Percentiles rank a stretch among this genome's conserved stretches.
These are phyloP conservation scores for Sclerotinia trifoliorum DNA, from an alignment of 2,329 filamentous ascomycete species.

Conservation along the genomic window DNA sequence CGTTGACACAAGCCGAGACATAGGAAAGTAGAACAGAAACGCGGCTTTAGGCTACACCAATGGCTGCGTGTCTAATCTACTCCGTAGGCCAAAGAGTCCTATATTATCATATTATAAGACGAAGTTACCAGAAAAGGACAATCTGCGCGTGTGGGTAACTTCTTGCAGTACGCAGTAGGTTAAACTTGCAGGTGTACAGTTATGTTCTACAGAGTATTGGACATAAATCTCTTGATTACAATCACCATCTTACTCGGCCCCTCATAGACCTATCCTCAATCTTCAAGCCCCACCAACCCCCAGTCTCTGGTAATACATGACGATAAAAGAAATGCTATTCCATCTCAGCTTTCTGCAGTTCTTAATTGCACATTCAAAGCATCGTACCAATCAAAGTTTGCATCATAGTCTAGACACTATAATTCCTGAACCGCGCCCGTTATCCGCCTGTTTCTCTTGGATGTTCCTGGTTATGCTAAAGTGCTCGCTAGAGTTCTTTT, in stretches of 20 bases:
- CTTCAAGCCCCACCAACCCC: background rate
- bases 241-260: background rate
- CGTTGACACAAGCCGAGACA: background rate
- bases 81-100: background rate
- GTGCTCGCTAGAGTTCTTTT: background rate
- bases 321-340: background rate
- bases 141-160: background rate
- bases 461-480: background rate
- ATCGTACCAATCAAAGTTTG: conserved; percentile 4
- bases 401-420: background rate
- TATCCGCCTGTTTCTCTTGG: background rate
- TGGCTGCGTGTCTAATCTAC: background rate
- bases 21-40: background rate
- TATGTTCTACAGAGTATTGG: background rate
- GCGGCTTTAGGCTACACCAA: background rate
- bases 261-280: background rate
- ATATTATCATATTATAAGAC: background rate
- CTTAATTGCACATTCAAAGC: background rate
- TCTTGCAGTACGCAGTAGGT: conserved; percentile 4
- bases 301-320: background rate
- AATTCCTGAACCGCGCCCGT: conserved; percentile 2
- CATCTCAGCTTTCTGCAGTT: conserved; percentile 5
- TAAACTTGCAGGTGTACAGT: background rate
- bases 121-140: background rate
- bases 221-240: background rate